Conservation (phyloP, 2,329 filamentous ascomycete genomes). For the Colletotrichum tofieldiae region DNA sequence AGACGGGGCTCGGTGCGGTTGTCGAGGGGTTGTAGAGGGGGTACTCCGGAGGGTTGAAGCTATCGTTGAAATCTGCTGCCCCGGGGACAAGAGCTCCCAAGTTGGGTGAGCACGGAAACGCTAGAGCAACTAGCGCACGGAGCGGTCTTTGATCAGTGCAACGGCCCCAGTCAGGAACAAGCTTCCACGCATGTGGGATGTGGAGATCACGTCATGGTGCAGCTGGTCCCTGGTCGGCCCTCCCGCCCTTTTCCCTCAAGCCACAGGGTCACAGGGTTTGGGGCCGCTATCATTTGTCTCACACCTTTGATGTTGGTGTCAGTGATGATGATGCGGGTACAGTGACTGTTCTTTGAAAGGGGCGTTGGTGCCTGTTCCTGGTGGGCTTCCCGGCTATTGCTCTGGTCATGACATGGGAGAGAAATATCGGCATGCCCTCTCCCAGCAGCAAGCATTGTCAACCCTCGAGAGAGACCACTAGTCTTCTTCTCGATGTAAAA, state of each 20-base stretch:
- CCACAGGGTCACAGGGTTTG: conserved; percentile 28
- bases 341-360: neutral
- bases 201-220: conserved; percentile 44
- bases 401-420: neutral
- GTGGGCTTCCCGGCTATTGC: too few species aligned
- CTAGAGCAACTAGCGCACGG: conserved; percentile 27
- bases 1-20: conserved; percentile 3
- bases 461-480: neutral
- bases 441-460: neutral
- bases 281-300: conserved; percentile 13
- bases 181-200: conserved; percentile 38
- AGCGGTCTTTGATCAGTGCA: conserved; percentile 14
- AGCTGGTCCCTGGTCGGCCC: conserved; percentile 19
- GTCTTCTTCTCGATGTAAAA: neutral
- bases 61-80: conserved; percentile 38
- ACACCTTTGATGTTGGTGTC: neutral
- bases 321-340: neutral
- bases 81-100: conserved; percentile 19
- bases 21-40: conserved; percentile 26
- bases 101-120: conserved; percentile 14
- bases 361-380: neutral
- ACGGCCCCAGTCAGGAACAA: conserved; percentile 42
- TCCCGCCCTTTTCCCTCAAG: conserved; percentile 7
- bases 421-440: neutral
- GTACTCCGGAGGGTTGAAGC: conserved; percentile 31